Evolutionary conservation across 306 rosid species (phyloP), one percentile per base, ranked within the genome.

Genomic region (Pyrus pyrifolia): DNA sequence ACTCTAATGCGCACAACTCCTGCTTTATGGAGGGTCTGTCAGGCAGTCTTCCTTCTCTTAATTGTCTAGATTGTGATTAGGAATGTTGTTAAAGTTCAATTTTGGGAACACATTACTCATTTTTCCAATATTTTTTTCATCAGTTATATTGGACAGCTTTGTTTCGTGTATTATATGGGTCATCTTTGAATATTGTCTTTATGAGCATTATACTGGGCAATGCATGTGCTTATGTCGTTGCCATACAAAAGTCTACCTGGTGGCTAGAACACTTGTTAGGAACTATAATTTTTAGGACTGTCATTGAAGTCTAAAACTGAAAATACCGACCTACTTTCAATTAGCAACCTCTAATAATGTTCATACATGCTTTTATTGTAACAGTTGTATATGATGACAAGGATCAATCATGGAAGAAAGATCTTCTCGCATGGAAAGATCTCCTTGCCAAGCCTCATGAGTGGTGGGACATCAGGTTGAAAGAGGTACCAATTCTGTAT

Each of bases 381-480:
- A 45, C 30, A 10, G 13, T 23, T 60, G 69, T 12, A 1, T 0
- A 44, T 21, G 59, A 60, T 61, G 68, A 73, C 38, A 27, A 2
- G 57, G 52, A 57, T 22, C 42, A 72, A 22, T 72, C 76, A 59
- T 57, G 15, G 57, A 59, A 73, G 57, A 59, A 73, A 40, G 38
- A 73, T 25, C 25, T 57, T 22, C 53, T 8, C 4, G 11, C 25
- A 3, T 60, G 69, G 77, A 73, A 73, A 61, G 77, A 25, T 45
- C 35, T 59, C 22, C 55, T 58, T 73, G 67, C 76, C 53, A 59
- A 73, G 40, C 38, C 76, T 59, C 75, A 53, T 31, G 75, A 71
- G 31, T 59, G 68, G 68, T 40, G 68, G 76, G 57, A 25, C 15
- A n/a, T 73, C 68, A 58, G 68, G 68, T 60, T 51, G 8, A 60